Base-by-base conservation (phyloP, 1,284 basidiomycete genomes). In the Microstroma glucosiphilum region DNA sequence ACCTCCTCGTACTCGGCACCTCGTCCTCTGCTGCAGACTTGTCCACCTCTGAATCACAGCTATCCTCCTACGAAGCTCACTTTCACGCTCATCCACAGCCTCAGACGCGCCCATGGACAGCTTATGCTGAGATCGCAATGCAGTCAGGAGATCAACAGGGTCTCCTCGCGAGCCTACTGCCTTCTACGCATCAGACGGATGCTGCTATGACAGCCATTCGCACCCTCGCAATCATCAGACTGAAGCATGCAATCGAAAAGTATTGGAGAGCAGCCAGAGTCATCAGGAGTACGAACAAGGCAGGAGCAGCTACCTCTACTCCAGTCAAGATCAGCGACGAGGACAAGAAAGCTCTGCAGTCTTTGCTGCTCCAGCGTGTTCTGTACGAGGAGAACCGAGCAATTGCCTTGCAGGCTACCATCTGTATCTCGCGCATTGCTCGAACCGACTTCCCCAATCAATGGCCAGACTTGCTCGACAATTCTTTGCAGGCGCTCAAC, bases 231-330 rank as follows among this genome's bases (percentile, higher is more conserved):
- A 72, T 76, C 61, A 79, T 79, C 40, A 73, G 77, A 21, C 72
- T 79, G 70, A 79, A 79, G 62, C 77, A 79, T 63, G 77, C 73
- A 37, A 67, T 76, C 59, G 68, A 73, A 57, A 76, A 73, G 62
- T 76, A 63, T 58, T 79, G 77, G 77, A 61, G 77, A 6, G 51
- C 51, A 54, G 51, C 17, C 13, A 19, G 51, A 12, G 40, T 30
- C 23, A 17, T 40, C 7, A 17, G 17, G 42, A 40, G 40, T 26
- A 23, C 15, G 6, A 21, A 15, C 51, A 56, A 40, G 30, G 25
- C 26, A 12, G 54, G 26, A 15, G 13, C 30, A 15, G 25, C 25
- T 17, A 15, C 13, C 2, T 17, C 40, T 6, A 40, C 54, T 17
- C 54, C 63, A 21, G 67, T 77, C 58, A 68, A 70, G 56, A 75